Base-by-base conservation (phyloP, 352 stramenopile genomes). In the Phytophthora litchii region DNA sequence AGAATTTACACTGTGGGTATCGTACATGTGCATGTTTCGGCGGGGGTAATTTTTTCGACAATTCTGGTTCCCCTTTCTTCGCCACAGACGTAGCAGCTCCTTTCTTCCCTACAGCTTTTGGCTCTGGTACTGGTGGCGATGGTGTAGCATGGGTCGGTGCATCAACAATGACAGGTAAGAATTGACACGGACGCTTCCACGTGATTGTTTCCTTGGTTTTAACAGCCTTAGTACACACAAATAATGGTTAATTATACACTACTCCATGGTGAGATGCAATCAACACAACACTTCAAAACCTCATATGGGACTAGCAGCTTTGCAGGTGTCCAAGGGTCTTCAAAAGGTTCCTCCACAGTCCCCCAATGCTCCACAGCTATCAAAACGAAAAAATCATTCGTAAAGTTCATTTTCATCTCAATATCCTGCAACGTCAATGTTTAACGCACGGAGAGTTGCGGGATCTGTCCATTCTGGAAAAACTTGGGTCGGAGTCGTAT, bases 111-210 rank as follows among this genome's bases (percentile, higher is more conserved):
- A 56, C 32, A 46, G 56, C 27, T 64, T 88, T 89, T 47, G 13
- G 60, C 36, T 54, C 64, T 13, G 53, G 54, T 3, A 53, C 63
- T 41, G 64, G 37, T 6, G 61, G 14, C 1, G 63, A 43, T 14
- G 60, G 49, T 16, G 55, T 31, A 5, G 67, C 36, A 4, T 47
- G 29, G 3, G 53, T 42, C 0, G 57, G 51, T 1, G 63, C 36
- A 20, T 88, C 78, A 3, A 74, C 43, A 34, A 91, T 78, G 3
- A 60, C 58, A 12, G 81, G 67, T 3, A 93, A 50, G 31, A 89
- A 89, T 21, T 91, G 63, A 19, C 61, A 58, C 11, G 81, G 83
- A 0, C 83, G 74, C 54, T 88, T 91, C 81, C 83, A 93, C n/a
- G 45, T 56, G 14, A 89, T 67, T 1, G 34, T 16, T 5, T 43